Evolutionary conservation across 768 basidiomycete genomes (phyloP), one percentile per base, ranked within the genome.

Genomic region (Trametes cubensis): DNA sequence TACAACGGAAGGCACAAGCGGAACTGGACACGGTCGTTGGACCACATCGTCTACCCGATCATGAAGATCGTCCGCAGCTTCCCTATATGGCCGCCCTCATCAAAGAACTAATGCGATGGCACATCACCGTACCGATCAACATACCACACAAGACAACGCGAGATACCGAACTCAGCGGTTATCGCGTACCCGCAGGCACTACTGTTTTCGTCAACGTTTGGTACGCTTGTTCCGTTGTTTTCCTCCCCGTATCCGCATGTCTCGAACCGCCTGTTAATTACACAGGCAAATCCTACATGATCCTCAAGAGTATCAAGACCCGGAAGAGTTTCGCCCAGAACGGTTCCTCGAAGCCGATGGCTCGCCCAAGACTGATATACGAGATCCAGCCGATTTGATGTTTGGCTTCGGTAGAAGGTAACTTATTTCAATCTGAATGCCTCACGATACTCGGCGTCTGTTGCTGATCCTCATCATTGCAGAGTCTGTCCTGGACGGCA

Each of bases 141-240:
- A 17, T 66, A 3, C 53, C 64, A 2, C 80, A 81, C 63, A 62
- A 70, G 20, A 74, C 69, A 50, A 74, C 69, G 1, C 66, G 75
- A 34, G 78, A 79, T 61, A 77, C 77, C 67, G 76, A 74, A 3
- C 78, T 78, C 58, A 65, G 69, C 4, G 78, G 77, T 3, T 66
- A 75, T 46, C 78, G 73, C 56, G 78, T 80, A 38, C 76, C 76
- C 0, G 69, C 71, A 47, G 74, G 75, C 7, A 51, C 65, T 1
- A 51, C 59, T 4, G 52, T 69, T 0, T 26, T 71, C 17, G 48
- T 58, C 6, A 67, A 67, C 57, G 46, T 56, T 21, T 67, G 66
- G 66, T 65, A 11, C 30, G 54, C 48, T 15, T 13, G 38, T 8
- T 6, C n/a, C n/a, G n/a, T n/a, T 7, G 42, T 46, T 15, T 4